phyloP scores from a whole-genome alignment of 176 grass and related monocot genomes.

The Eremochloa ophiuroides region DNA sequence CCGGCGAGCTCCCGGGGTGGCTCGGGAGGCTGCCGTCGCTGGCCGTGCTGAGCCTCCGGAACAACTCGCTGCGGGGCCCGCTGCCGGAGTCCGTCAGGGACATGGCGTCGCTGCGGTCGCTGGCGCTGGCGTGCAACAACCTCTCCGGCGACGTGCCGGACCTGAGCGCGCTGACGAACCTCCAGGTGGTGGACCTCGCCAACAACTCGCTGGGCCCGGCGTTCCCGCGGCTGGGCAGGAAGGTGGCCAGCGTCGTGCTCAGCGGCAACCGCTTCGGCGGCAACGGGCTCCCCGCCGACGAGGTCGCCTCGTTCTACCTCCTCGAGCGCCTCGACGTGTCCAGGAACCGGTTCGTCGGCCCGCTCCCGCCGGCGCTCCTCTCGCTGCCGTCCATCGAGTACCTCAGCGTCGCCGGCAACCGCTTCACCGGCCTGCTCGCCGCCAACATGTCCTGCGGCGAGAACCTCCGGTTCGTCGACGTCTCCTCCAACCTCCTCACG shows the following conservation, averaged over 20 bases:
- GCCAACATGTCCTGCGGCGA: constrained; percentile 71
- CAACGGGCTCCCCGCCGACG: constrained; percentile 56
- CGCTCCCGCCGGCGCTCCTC: constrained; percentile 52
- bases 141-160: constrained; percentile 69
- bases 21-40: constrained; percentile 45
- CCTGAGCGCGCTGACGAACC: constrained; percentile 52
- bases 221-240: constrained; percentile 72
- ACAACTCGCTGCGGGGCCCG: constrained; percentile 60
- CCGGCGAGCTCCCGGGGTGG: constrained; percentile 57
- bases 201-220: constrained; percentile 79
- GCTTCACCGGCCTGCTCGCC: constrained; percentile 73
- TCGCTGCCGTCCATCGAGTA: constrained; percentile 71
- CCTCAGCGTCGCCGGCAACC: constrained; percentile 67
- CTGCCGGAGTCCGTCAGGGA: constrained; percentile 57
- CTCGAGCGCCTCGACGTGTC: constrained; percentile 79
- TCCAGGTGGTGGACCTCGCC: constrained; percentile 81
- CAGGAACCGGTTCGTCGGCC: constrained; percentile 72
- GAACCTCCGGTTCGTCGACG: constrained; percentile 61
- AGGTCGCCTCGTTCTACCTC: constrained; percentile 55
- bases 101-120: constrained; percentile 46
- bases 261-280: constrained; percentile 64
- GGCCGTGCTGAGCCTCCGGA: constrained; percentile 75
- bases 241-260: constrained; percentile 66
- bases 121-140: constrained; percentile 73
- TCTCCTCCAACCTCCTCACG: constrained; percentile 82